These are phyloP conservation scores for Cyberlindnera xishuangbannaensis DNA, from an alignment of 805 yeast genomes.

Conservation along the genomic window DNA sequence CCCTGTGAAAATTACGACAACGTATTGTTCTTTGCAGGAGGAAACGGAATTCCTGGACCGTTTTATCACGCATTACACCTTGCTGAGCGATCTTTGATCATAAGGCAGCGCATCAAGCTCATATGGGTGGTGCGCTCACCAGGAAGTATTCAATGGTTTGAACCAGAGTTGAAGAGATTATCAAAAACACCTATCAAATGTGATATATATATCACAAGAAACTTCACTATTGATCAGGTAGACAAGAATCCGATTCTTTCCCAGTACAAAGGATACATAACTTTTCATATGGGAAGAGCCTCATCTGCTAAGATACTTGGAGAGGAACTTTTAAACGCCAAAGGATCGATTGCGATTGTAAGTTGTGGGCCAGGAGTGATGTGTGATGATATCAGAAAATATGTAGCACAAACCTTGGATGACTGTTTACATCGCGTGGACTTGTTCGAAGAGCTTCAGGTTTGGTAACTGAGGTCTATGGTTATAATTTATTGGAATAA, in stretches of 20 bases:
- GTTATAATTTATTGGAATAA: background rate
- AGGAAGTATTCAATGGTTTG: conserved; percentile 46
- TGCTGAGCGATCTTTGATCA: conserved; percentile 17
- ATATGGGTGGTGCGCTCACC: conserved; percentile 60
- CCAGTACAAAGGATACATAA: conserved; percentile 20
- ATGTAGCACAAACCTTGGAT: conserved; percentile 38
- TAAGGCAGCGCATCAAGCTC: conserved; percentile 35
- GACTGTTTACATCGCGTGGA: conserved; percentile 48
- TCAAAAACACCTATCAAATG: conserved; percentile 32
- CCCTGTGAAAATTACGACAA: conserved; percentile 33
- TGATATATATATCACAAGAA: conserved; percentile 38
- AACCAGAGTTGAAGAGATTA: conserved; percentile 18
- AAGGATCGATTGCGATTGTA: conserved; percentile 45
- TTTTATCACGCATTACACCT: conserved; percentile 35
- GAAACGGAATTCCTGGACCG: conserved; percentile 48
- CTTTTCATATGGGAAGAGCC: conserved; percentile 43
- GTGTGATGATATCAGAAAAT: conserved; percentile 51
- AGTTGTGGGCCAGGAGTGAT: conserved; percentile 63
- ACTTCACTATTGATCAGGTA: conserved; percentile 10
- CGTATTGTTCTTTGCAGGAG: conserved; percentile 42
- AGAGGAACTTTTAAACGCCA: conserved; percentile 32
- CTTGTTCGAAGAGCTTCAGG: conserved; percentile 69
- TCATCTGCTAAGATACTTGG: conserved; percentile 33
- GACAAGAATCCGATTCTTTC: conserved; percentile 1
- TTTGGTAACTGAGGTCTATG: conserved; percentile 43